Evolutionary conservation across 306 rosid genomes (phyloP).

Genomic region (Medicago ruthenica): DNA sequence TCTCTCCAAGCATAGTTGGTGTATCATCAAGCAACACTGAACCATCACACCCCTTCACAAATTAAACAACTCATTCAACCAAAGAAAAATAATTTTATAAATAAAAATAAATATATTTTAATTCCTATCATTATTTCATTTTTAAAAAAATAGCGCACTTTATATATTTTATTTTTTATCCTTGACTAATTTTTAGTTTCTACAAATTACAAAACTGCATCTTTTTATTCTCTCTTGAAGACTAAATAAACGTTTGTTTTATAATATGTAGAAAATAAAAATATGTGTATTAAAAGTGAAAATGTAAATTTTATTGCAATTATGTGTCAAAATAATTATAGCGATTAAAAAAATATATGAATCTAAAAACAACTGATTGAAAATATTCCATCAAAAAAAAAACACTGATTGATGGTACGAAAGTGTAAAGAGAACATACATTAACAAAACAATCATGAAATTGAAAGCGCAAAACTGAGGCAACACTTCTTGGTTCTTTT

Average conservation of each 20-base stretch:
- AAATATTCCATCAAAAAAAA: too few relatives aligned
- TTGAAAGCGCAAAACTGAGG: slow-evolving; percentile 90
- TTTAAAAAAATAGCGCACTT: too few relatives aligned
- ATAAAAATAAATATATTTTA: not conserved
- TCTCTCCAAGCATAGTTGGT: slow-evolving; percentile 80
- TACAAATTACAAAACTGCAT: too few relatives aligned
- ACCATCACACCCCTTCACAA: slow-evolving; percentile 81
- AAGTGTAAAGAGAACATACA: slow-evolving; percentile 35
- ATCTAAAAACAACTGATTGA: not conserved
- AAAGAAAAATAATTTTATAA: not conserved
- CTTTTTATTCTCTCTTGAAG: too few relatives aligned
- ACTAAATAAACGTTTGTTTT: too few relatives aligned
- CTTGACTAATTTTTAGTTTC: too few relatives aligned
- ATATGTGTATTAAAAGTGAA: too few relatives aligned
- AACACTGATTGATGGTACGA: not conserved
- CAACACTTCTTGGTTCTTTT: slow-evolving; percentile 74
- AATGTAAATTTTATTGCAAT: not conserved
- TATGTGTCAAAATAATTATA: too few relatives aligned
- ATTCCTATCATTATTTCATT: too few relatives aligned
- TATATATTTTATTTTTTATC: too few relatives aligned
- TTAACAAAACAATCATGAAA: slow-evolving; percentile 90
- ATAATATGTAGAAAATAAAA: too few relatives aligned
- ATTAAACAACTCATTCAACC: not conserved
- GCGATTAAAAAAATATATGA: too few relatives aligned
- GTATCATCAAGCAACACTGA: slow-evolving; percentile 93